Percentiles rank a stretch among this genome's conserved stretches.
Conservation (phyloP, 2,329 filamentous ascomycete genomes). For the Apiospora marii region DNA sequence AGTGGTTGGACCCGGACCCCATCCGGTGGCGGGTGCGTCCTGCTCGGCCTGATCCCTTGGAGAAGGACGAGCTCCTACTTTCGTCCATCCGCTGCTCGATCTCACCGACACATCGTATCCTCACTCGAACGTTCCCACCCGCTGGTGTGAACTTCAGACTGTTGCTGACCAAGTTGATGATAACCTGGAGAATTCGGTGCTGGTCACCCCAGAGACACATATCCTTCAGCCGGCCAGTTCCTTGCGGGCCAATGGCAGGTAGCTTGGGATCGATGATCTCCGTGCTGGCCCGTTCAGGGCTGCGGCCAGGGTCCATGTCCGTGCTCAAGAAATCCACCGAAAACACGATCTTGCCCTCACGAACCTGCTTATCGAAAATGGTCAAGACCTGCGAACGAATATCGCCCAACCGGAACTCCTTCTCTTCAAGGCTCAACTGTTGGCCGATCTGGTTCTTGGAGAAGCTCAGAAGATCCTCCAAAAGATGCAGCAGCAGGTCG, state of each 20-base stretch:
- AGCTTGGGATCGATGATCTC: constrained; percentile 48
- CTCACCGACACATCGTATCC: constrained; percentile 77
- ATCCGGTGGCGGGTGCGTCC: constrained; percentile 53
- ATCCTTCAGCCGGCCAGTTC: constrained; percentile 76
- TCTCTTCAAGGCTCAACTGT: constrained; percentile 81
- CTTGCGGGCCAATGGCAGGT: constrained; percentile 69
- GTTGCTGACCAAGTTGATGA: constrained; percentile 93
- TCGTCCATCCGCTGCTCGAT: constrained; percentile 53
- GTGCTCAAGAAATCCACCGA: constrained; percentile 73
- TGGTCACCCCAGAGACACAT: constrained; percentile 94
- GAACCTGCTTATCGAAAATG: constrained; percentile 90
- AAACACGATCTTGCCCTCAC: constrained; percentile 79
- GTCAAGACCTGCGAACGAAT: constrained; percentile 82
- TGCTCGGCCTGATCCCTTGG: constrained; percentile 52
- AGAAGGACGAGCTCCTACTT: constrained; percentile 62
- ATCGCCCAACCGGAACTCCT: constrained; percentile 85
- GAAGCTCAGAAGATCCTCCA: constrained; percentile 91
- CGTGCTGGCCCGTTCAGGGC: constrained; percentile 42
- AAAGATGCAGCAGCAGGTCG: constrained; percentile 82
- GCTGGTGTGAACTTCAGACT: constrained; percentile 88
- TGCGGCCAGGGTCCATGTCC: constrained; percentile 42
- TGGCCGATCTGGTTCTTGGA: constrained; percentile 95
- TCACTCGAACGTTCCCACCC: constrained; percentile 77
- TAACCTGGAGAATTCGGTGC: constrained; percentile 88
- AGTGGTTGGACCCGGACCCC: constrained; percentile 59